Evolutionary conservation across 495 filamentous ascomycete genomes (phyloP).

Genomic region (Hyaloscypha hepaticicola): DNA sequence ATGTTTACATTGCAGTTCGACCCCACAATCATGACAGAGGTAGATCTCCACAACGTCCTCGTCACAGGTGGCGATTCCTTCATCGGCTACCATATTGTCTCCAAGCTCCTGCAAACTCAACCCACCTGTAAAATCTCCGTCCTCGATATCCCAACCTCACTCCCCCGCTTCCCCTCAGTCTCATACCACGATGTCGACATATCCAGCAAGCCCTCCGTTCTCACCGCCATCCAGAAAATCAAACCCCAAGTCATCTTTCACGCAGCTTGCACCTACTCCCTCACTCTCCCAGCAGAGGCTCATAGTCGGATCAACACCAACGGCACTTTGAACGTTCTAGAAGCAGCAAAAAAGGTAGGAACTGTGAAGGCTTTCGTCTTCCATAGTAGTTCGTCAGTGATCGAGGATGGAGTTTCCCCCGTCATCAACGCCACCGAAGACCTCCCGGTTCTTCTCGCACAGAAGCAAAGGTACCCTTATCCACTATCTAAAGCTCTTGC

Average conservation of each 20-base stretch:
- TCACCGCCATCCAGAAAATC: slow-evolving; percentile 60
- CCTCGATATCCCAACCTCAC: slow-evolving; percentile 73
- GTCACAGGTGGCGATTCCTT: slow-evolving; percentile 67
- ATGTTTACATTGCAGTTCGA: too few relatives aligned
- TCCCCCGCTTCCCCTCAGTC: slow-evolving; percentile 63
- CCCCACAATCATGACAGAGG: too few relatives aligned
- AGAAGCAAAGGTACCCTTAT: slow-evolving; percentile 46
- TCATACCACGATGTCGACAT: slow-evolving; percentile 86
- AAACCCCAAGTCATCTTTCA: slow-evolving; percentile 86
- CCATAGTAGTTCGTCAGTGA: slow-evolving; percentile 81
- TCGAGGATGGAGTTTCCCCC: slow-evolving; percentile 74
- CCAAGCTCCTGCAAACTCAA: slow-evolving; percentile 19
- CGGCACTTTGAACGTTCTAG: slow-evolving; percentile 78
- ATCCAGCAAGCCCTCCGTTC: slow-evolving; percentile 64
- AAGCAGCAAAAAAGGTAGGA: slow-evolving; percentile 63
- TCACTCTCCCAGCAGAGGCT: slow-evolving; percentile 45
- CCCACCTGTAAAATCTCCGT: slow-evolving; percentile 63
- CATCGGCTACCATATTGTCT: slow-evolving; percentile 66
- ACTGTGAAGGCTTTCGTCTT: slow-evolving; percentile 85
- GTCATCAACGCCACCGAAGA: slow-evolving; percentile 84
- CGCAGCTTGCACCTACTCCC: slow-evolving; percentile 71
- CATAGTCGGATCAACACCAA: slow-evolving; percentile 85
- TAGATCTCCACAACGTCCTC: slow-evolving; percentile 26
- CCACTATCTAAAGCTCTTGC: slow-evolving; percentile 65
- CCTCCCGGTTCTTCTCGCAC: slow-evolving; percentile 73